Percentiles rank a stretch among this genome's conserved stretches.
phyloP scores from a whole-genome alignment of 2,329 filamentous ascomycete species.

The Penicillium verrucosum region DNA sequence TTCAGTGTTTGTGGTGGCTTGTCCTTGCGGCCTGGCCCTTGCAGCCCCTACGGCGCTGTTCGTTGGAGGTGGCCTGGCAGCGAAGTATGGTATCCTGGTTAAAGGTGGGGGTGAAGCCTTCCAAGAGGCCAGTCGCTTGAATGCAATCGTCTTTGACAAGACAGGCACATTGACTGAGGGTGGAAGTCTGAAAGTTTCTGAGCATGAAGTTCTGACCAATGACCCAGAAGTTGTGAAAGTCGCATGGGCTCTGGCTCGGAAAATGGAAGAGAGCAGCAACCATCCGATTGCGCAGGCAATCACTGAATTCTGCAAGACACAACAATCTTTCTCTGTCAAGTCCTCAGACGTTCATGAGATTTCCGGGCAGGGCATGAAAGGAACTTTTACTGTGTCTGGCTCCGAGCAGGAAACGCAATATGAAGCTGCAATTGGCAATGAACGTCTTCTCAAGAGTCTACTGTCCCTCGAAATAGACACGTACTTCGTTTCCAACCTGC shows the following conservation, averaged over 20 bases:
- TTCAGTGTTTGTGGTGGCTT: constrained; percentile 81
- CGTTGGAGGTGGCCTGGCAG: constrained; percentile 75
- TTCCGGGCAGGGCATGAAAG: constrained; percentile 57
- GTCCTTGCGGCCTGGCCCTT: constrained; percentile 77
- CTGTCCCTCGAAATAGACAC: constrained; percentile 31
- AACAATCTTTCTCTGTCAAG: constrained; percentile 25
- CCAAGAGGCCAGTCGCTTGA: constrained; percentile 74
- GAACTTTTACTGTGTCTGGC: constrained; percentile 43
- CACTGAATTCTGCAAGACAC: constrained; percentile 46
- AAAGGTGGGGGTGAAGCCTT: constrained; percentile 84
- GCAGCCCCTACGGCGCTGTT: constrained; percentile 87
- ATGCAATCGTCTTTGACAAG: constrained; percentile 84
- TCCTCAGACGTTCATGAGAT: constrained; percentile 51
- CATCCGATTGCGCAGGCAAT: constrained; percentile 60
- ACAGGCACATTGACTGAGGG: constrained; percentile 76
- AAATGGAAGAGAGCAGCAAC: constrained; percentile 57
- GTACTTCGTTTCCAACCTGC: constrained; percentile 33
- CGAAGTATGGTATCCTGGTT: constrained; percentile 74
- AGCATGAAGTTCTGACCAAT: constrained; percentile 44
- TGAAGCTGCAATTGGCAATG: constrained; percentile 57
- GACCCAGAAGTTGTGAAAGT: constrained; percentile 35
- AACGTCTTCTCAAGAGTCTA: constrained; percentile 47
- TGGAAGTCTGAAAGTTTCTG: constrained; percentile 55
- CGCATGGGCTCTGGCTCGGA: constrained; percentile 47
- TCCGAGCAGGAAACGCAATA: constrained; percentile 28